These are phyloP conservation scores for Ceratobasidium sp. DNA, from an alignment of 1,284 basidiomycete genomes.

Conservation along the genomic window DNA sequence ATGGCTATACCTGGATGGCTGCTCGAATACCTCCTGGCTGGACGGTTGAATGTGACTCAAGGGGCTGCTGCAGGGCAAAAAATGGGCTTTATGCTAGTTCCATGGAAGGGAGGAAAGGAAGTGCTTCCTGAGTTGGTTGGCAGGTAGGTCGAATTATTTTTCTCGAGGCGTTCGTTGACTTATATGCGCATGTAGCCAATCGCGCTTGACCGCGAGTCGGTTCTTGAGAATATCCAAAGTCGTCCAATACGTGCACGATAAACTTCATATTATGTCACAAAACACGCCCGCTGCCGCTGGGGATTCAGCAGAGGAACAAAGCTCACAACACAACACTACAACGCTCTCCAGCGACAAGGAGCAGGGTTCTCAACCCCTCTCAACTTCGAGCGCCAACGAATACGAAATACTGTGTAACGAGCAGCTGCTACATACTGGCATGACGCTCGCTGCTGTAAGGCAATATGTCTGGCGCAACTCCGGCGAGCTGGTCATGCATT, in stretches of 20 bases:
- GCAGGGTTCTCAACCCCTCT: not conserved
- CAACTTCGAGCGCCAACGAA: not conserved
- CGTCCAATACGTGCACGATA: conserved; percentile 67
- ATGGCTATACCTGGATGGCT: conserved; percentile 86
- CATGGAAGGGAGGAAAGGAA: conserved; percentile 67
- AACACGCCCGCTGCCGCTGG: conserved; percentile 91
- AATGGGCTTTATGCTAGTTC: conserved; percentile 86
- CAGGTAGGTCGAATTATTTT: conserved; percentile 57
- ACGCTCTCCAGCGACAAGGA: not conserved
- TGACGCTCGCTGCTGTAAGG: conserved; percentile 87
- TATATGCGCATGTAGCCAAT: conserved; percentile 63
- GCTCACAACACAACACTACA: not conserved
- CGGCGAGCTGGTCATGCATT: conserved; percentile 83
- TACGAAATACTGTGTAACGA: conserved; percentile 92
- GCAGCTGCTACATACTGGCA: conserved; percentile 75
- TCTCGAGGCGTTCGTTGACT: conserved; percentile 40
- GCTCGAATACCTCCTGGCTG: conserved; percentile 78
- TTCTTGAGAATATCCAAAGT: conserved; percentile 87
- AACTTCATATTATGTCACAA: conserved; percentile 62
- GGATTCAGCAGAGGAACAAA: conserved; percentile 46
- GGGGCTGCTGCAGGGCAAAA: conserved; percentile 62
- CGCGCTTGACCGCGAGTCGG: conserved; percentile 86
- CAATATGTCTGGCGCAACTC: conserved; percentile 85
- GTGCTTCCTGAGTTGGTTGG: conserved; percentile 77
- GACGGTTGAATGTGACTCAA: conserved; percentile 61